Conservation (phyloP, 805 yeast species). For the Cyberlindnera mycetangii region DNA sequence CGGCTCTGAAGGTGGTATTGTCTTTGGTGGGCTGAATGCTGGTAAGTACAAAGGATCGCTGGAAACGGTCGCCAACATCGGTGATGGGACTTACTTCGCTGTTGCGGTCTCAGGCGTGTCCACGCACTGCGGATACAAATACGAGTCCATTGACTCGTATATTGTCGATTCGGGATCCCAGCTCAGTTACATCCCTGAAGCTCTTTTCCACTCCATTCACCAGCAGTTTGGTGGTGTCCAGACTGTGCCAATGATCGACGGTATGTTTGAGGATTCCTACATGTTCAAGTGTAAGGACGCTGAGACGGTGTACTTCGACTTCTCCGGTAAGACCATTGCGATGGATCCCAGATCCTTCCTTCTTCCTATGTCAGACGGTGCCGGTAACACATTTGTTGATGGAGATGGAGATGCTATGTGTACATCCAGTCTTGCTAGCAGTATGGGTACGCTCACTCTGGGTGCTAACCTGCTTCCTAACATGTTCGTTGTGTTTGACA, state of each 20-base stretch:
- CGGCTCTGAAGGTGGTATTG: constrained; percentile 13
- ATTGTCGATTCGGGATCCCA: constrained; percentile 22
- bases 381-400: constrained; percentile 10
- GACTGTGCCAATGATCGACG: constrained; percentile 27
- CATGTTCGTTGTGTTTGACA: constrained; percentile 20
- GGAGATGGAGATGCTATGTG: constrained; percentile 20
- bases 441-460: constrained; percentile 1
- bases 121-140: constrained; percentile 14
- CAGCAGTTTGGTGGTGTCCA: constrained; percentile 19
- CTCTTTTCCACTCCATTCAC: constrained; percentile 14
- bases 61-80: constrained; percentile 5
- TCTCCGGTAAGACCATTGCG: constrained; percentile 17
- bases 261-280: constrained; percentile 36
- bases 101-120: constrained; percentile 15
- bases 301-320: constrained; percentile 12
- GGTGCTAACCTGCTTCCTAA: constrained; percentile 18
- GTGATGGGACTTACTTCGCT: background rate
- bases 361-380: constrained; percentile 8
- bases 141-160: constrained; percentile 1
- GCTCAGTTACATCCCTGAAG: constrained; percentile 8
- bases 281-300: constrained; percentile 25
- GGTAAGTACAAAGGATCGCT: constrained; percentile 16
- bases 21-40: constrained; percentile 26
- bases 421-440: constrained; percentile 4
- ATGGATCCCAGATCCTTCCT: constrained; percentile 13